Percentiles rank a stretch among this genome's conserved stretches.
phyloP scores from a whole-genome alignment of 352 stramenopile species.

The Hyaloperonospora arabidopsidis region DNA sequence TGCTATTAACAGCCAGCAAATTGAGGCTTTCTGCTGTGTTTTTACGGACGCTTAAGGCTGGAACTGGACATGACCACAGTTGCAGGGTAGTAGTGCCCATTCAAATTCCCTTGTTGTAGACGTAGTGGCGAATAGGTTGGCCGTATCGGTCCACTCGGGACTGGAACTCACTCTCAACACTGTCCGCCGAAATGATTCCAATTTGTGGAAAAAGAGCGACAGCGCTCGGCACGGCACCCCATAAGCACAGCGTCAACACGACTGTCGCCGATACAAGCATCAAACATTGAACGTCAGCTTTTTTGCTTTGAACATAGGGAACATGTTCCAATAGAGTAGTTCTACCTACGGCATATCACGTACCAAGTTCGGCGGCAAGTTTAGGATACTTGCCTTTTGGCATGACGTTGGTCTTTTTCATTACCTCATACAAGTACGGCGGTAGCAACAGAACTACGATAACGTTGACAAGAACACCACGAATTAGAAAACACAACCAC shows the following conservation, averaged over 20 bases:
- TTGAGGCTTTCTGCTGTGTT: neutral
- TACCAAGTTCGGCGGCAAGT: constrained; percentile 71
- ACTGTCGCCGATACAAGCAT: constrained; percentile 19
- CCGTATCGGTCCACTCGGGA: constrained; percentile 49
- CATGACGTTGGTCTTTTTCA: constrained; percentile 73
- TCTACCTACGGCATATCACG: constrained; percentile 4
- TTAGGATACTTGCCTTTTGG: constrained; percentile 59
- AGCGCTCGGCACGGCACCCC: constrained; percentile 66
- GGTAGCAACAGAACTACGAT: constrained; percentile 63
- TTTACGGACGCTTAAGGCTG: too few relatives aligned
- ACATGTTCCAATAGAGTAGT: neutral
- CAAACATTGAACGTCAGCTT: constrained; percentile 5
- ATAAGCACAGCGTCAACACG: constrained; percentile 71
- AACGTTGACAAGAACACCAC: neutral
- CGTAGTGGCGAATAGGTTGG: constrained; percentile 50
- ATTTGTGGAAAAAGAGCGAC: constrained; percentile 79
- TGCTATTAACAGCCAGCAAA: neutral
- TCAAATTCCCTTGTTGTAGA: constrained; percentile 84
- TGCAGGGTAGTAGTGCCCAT: neutral
- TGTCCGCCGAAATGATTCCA: constrained; percentile 52
- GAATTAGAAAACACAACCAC: neutral
- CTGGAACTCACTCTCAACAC: constrained; percentile 59
- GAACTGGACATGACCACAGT: too few relatives aligned
- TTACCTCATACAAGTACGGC: constrained; percentile 69
- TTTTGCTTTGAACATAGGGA: neutral